Conservation (phyloP, 2,329 filamentous ascomycete species). For the Lecanicillium sp. region DNA sequence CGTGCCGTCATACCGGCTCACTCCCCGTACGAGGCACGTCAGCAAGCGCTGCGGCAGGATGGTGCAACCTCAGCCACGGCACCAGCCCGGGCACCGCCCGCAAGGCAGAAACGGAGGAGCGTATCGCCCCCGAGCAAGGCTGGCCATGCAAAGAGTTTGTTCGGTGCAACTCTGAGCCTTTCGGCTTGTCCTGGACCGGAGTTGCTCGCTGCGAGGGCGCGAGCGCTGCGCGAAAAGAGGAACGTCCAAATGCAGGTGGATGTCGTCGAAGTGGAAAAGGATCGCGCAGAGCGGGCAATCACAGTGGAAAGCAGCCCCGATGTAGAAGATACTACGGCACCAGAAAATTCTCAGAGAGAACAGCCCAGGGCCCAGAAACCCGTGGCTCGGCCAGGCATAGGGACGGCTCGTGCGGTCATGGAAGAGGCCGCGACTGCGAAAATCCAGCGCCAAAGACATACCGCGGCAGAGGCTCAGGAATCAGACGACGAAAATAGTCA, state of each 20-base stretch:
- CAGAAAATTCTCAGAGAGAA: not conserved
- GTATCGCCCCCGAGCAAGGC: constrained; percentile 24
- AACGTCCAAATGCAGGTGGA: constrained; percentile 9
- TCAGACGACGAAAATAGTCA: too few species aligned
- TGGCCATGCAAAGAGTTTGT: constrained; percentile 25
- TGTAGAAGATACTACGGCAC: not conserved
- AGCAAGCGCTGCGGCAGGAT: constrained; percentile 8
- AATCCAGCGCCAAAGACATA: too few species aligned
- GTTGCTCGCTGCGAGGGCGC: constrained; percentile 10
- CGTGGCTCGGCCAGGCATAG: not conserved
- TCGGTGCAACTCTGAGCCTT: constrained; percentile 25
- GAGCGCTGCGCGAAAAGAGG: constrained; percentile 14
- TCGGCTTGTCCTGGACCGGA: constrained; percentile 14
- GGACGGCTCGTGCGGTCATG: not conserved
- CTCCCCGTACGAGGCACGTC: constrained; percentile 26
- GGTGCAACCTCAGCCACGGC: constrained; percentile 1
- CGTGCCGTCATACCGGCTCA: constrained; percentile 23
- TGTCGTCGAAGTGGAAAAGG: not conserved
- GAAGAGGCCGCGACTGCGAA: too few species aligned
- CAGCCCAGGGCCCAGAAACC: not conserved
- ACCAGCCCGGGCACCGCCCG: constrained; percentile 12
- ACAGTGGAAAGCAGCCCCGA: constrained; percentile 2
- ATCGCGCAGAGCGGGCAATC: not conserved
- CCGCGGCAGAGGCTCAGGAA: too few species aligned
- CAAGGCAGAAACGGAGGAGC: constrained; percentile 20